Evolutionary conservation across 2,329 filamentous ascomycete species (phyloP).

Genomic region (Alternaria viburni): DNA sequence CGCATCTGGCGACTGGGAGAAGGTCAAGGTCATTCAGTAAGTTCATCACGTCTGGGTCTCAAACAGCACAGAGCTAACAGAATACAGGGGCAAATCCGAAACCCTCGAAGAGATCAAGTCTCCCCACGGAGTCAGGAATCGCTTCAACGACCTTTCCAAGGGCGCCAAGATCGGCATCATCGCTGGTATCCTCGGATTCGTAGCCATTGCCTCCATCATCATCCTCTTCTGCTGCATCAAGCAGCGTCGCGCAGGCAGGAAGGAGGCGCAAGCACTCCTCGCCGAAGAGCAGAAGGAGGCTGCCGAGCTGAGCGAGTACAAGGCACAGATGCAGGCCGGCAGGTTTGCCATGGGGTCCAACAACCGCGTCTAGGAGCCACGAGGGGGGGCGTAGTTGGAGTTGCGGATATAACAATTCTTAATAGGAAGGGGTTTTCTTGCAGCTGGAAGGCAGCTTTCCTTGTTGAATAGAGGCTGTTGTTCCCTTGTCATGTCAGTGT

Average conservation of each 20-base stretch:
- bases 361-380: constrained; percentile 15
- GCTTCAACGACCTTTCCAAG: constrained; percentile 43
- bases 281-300: constrained; percentile 46
- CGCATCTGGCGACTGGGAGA: constrained; percentile 47
- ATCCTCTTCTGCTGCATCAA: constrained; percentile 49
- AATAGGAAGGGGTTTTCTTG: constrained; percentile 7
- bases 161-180: constrained; percentile 46
- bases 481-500: constrained; percentile 12
- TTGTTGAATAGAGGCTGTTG: constrained; percentile 2
- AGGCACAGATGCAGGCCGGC: constrained; percentile 34
- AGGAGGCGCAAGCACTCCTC: constrained; percentile 41
- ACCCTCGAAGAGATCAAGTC: constrained; percentile 44
- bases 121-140: constrained; percentile 44
- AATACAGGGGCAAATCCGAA: constrained; percentile 42
- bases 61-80: constrained; percentile 14
- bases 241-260: constrained; percentile 46
- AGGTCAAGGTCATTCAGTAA: constrained; percentile 56
- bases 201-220: constrained; percentile 31
- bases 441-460: not conserved
- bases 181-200: constrained; percentile 33
- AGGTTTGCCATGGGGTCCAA: constrained; percentile 27
- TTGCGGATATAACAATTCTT: constrained; percentile 8
- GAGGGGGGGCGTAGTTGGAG: not conserved
- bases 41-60: constrained; percentile 18
- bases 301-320: constrained; percentile 44